Evolutionary conservation across 2,329 filamentous ascomycete genomes (phyloP), one percentile per base, ranked within the genome.

Genomic region (Fusarium burgessii): DNA sequence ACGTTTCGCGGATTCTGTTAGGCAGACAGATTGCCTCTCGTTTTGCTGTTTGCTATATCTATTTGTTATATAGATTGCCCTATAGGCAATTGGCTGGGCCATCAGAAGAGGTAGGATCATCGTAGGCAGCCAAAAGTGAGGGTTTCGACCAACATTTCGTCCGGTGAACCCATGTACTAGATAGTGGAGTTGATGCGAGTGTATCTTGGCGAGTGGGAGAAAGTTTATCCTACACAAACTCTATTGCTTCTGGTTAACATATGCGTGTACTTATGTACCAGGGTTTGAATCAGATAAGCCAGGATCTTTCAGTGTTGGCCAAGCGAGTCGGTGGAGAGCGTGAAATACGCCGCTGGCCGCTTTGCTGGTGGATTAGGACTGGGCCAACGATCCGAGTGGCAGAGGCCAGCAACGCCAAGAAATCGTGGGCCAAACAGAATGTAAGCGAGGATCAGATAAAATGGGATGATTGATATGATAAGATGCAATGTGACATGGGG

Each of bases 1-100:
- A 41, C 82, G 79, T 60, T 82, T 77, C 12, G 83, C 83, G n/a
- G 77, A 79, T 47, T 84, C 81, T 23, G 23, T 23, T 23, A 23
- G 23, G 23, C 23, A 23, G 23, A 23, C 23, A 5, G 23, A 23
- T 23, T 23, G 23, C 23, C 23, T 23, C 23, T 23, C 23, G 23
- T 23, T 23, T 23, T 23, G 23, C 23, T 23, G 23, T 23, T 23
- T 23, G 23, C 23, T 23, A 23, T 23, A 23, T 23, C 23, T 23
- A 23, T 23, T 23, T 1, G 23, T 23, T 23, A 23, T 23, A 23
- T 23, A 23, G 23, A 23, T 23, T 23, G 23, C 23, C 23, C 23
- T 23, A 23, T 23, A 23, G 23, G 23, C 23, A 23, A 23, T 23
- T 23, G 23, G 23, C 23, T 5, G 23, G 23, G 23, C 23, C 23